Evolutionary conservation across 176 grass and related monocot species (phyloP).

Genomic region (Microstegium vimineum): DNA sequence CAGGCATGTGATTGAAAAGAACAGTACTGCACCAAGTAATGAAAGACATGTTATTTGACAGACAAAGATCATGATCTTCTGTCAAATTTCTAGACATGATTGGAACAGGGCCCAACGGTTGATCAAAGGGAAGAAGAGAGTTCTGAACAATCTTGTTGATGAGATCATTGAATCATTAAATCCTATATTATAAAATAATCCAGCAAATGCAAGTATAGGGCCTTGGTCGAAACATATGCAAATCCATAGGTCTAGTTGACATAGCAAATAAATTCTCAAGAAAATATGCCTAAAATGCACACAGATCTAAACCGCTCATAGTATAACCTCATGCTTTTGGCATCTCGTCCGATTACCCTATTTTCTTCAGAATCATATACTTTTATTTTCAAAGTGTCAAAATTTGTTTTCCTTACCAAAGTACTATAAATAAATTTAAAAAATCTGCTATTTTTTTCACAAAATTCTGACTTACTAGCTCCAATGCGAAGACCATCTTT

Average conservation of each 20-base stretch:
- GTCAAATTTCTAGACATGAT: not conserved
- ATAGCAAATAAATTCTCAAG: not conserved
- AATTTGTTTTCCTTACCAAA: not conserved
- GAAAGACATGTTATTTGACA: not conserved
- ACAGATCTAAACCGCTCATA: no score
- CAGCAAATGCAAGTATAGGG: not conserved
- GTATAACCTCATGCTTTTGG: no score
- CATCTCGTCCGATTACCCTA: no score
- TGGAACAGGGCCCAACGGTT: not conserved
- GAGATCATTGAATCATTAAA: not conserved
- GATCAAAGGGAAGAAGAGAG: not conserved
- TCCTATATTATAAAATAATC: not conserved
- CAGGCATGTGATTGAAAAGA: constrained; percentile 62
- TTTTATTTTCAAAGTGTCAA: not conserved
- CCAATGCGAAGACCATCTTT: constrained; percentile 73
- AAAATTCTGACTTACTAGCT: constrained; percentile 46
- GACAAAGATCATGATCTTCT: not conserved
- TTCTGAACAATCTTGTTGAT: not conserved
- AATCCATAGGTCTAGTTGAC: not conserved
- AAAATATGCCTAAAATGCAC: no score
- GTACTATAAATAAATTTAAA: no score
- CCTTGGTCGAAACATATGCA: not conserved
- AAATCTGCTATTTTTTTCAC: no score
- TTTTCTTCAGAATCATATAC: not conserved
- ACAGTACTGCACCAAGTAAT: constrained; percentile 45